Base-by-base conservation (phyloP, 164 flowering plant genomes). In the Pachysandra terminalis region DNA sequence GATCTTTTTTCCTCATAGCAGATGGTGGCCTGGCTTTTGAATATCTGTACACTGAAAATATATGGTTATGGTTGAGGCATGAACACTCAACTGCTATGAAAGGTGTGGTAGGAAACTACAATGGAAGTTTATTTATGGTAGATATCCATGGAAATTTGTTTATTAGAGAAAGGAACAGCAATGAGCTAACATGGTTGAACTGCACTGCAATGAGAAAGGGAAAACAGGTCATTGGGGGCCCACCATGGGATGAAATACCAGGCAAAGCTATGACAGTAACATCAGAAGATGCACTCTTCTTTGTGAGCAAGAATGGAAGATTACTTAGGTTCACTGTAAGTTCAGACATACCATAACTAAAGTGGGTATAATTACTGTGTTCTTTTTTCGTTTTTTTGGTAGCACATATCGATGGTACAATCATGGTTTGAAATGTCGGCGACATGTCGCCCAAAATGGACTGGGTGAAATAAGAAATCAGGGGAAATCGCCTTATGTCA, bases 51-150 rank as follows among this genome's bases (percentile, higher is more conserved):
- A 65, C 79, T 26, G 93, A 90, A 57, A 81, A 79, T 74, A 63
- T 82, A 19, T 88, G 94, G 92, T 61, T 88, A 41, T 92, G 94
- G 96, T 66, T 92, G 66, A 81, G 81, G 68, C 96, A 92, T 67
- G 89, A 90, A 7, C 86, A 88, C 73, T 41, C 84, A 40, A 78
- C 84, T 59, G 72, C 73, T 19, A 86, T 92, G 74, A 79, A 76
- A 77, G 95, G 94, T 58, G 83, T 80, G 12, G 19, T 90, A 0
- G 98, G 93, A 65, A 87, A 71, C 74, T 92, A 87, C 57, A 90
- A 92, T 72, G 94, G 89, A 64, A 92, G 96, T 68, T 70, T 92
- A 68, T 88, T 81, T 75, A 26, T 88, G 40, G 85, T 90, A 61
- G 95, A 92, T 70, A 65, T 49, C 22, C 56, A 80, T 61, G 92